These are phyloP conservation scores for Teratosphaeria nubilosa DNA, from an alignment of 2,329 filamentous ascomycete species.

Conservation along the genomic window DNA sequence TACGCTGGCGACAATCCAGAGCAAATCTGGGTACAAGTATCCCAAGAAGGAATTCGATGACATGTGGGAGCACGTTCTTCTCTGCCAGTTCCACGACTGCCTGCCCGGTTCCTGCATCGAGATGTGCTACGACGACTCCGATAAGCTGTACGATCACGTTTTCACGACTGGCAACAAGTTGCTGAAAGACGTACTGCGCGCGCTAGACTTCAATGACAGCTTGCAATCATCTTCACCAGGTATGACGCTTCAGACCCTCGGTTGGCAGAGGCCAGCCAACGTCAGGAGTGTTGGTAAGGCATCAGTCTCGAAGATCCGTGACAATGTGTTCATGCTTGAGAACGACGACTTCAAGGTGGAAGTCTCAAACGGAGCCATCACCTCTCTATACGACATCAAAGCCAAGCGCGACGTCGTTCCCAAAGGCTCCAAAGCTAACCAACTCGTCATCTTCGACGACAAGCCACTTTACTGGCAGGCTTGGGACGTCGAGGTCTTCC, in stretches of 20 bases:
- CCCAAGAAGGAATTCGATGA: constrained; percentile 88
- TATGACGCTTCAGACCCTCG: constrained; percentile 71
- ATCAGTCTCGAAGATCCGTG: constrained; percentile 6
- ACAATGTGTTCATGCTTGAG: constrained; percentile 58
- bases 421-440: constrained; percentile 65
- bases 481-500: constrained; percentile 96
- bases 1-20: constrained; percentile 69
- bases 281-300: background rate
- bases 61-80: constrained; percentile 86
- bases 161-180: constrained; percentile 67
- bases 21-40: constrained; percentile 62
- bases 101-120: constrained; percentile 90
- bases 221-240: constrained; percentile 30
- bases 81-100: constrained; percentile 97
- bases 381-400: constrained; percentile 67
- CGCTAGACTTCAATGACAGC: constrained; percentile 52
- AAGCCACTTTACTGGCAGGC: constrained; percentile 96
- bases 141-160: constrained; percentile 74
- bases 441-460: constrained; percentile 91
- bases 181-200: constrained; percentile 57
- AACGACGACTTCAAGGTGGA: constrained; percentile 68
- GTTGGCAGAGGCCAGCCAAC: constrained; percentile 58
- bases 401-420: constrained; percentile 70
- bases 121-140: constrained; percentile 96
- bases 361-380: constrained; percentile 67